Percentiles rank a stretch among this genome's conserved stretches.
phyloP scores from a whole-genome alignment of 805 yeast species.

The Ogataea philodendri region DNA sequence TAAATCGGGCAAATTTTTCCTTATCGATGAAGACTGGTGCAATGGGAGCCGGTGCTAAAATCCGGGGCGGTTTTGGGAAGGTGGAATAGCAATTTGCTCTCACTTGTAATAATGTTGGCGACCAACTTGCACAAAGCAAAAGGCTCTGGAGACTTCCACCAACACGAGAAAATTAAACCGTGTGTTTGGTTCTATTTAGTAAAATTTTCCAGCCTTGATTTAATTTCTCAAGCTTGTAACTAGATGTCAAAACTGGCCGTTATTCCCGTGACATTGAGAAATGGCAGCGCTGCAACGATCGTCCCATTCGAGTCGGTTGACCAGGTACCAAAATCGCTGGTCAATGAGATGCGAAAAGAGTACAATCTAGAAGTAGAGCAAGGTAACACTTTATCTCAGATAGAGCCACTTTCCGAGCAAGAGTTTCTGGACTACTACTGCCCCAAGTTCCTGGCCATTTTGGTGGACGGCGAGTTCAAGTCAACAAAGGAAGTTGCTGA shows the following conservation, averaged over 20 bases:
- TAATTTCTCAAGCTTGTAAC: neutral
- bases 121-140: too few species aligned
- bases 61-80: too few species aligned
- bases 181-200: too few species aligned
- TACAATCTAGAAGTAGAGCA: constrained; percentile 65
- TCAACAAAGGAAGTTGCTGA: constrained; percentile 18
- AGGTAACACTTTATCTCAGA: constrained; percentile 76
- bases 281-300: constrained; percentile 44
- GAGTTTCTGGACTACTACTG: constrained; percentile 69
- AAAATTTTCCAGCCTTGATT: too few species aligned
- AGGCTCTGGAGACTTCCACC: too few species aligned
- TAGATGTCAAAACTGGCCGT: constrained; percentile 2
- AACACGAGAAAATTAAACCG: too few species aligned
- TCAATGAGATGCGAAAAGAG: constrained; percentile 45
- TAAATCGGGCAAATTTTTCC: constrained; percentile 10
- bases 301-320: constrained; percentile 52
- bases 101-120: too few species aligned
- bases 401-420: constrained; percentile 38
- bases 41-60: too few species aligned
- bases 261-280: constrained; percentile 24
- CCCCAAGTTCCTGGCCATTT: constrained; percentile 59
- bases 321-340: constrained; percentile 50
- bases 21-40: too few species aligned
- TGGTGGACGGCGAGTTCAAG: constrained; percentile 45
- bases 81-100: too few species aligned